Percentiles rank a stretch among this genome's conserved stretches.
Conservation (phyloP, 1,284 basidiomycete species). For the Earliella scabrosa region DNA sequence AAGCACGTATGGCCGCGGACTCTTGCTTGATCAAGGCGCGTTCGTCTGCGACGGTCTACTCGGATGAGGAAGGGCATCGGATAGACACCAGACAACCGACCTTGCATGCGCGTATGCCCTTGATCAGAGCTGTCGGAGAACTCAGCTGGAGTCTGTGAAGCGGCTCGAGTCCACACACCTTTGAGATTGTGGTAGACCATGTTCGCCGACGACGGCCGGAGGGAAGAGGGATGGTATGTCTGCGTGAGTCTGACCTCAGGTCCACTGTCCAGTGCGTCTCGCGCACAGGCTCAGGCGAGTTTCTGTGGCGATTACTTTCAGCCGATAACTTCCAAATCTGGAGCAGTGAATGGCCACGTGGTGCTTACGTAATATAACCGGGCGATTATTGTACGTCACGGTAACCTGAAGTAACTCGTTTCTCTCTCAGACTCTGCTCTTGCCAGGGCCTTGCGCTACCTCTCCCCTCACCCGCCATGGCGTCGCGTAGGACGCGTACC, state of each 20-base stretch:
- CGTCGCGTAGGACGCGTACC: conserved; percentile 11
- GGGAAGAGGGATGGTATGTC: conserved; percentile 4
- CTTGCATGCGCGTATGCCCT: conserved; percentile 94
- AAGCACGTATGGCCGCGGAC: conserved; percentile 96
- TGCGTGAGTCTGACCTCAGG: neutral
- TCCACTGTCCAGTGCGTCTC: neutral
- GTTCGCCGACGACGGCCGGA: conserved; percentile 12
- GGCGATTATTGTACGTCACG: neutral
- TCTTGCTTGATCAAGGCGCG: conserved; percentile 98
- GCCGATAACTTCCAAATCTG: too few species aligned
- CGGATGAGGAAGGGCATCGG: conserved; percentile 32
- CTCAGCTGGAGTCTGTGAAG: conserved; percentile 4
- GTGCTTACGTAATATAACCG: neutral
- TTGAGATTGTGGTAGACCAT: conserved; percentile 94
- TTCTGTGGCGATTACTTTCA: neutral
- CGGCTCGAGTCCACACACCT: conserved; percentile 50
- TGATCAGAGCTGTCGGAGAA: conserved; percentile 78
- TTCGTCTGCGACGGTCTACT: conserved; percentile 97
- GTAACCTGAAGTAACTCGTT: neutral
- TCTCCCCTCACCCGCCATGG: conserved; percentile 9
- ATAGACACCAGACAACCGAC: conserved; percentile 43
- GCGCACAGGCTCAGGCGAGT: neutral
- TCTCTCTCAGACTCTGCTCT: neutral
- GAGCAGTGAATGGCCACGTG: too few species aligned
- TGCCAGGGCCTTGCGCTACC: neutral